Percentiles rank a stretch among this genome's conserved stretches.
These are phyloP conservation scores for Solanum ossicruentum DNA, from an alignment of 257 asterid genomes.

Conservation along the genomic window DNA sequence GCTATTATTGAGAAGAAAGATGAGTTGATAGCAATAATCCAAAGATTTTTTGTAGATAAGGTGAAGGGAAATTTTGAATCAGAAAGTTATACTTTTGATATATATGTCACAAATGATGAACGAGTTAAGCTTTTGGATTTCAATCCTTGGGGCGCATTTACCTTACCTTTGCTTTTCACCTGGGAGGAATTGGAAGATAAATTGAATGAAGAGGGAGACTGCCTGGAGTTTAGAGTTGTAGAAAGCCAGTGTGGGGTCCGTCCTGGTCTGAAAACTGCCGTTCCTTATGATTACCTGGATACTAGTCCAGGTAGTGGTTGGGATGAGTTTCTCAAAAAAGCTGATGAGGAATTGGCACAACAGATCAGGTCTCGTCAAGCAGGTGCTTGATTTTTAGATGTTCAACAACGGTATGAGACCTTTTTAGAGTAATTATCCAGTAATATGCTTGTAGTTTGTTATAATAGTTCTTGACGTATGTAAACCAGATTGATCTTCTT, in stretches of 20 bases:
- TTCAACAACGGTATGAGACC: neutral
- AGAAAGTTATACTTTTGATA: conserved; percentile 57
- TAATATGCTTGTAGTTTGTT: neutral
- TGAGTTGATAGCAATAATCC: conserved; percentile 23
- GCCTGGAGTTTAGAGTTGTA: conserved; percentile 48
- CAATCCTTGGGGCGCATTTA: conserved; percentile 83
- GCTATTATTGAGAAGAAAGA: conserved; percentile 35
- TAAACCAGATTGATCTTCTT: neutral
- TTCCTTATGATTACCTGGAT: conserved; percentile 80
- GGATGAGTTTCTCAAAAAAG: conserved; percentile 67
- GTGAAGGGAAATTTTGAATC: conserved; percentile 42
- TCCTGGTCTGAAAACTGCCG: conserved; percentile 80
- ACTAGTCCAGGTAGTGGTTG: conserved; percentile 82
- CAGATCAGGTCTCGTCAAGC: conserved; percentile 28
- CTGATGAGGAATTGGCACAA: conserved; percentile 34
- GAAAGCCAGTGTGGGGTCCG: conserved; percentile 59
- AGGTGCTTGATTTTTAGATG: conserved; percentile 27
- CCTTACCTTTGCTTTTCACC: conserved; percentile 56
- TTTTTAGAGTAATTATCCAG: neutral
- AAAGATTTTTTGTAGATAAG: conserved; percentile 22
- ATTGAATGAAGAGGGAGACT: conserved; percentile 9
- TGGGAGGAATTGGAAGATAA: conserved; percentile 78
- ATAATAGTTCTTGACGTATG: neutral
- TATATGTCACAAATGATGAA: conserved; percentile 51
- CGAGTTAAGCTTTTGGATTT: conserved; percentile 80